phyloP scores from a whole-genome alignment of 2,329 filamentous ascomycete species.

The Xylaria sp. region DNA sequence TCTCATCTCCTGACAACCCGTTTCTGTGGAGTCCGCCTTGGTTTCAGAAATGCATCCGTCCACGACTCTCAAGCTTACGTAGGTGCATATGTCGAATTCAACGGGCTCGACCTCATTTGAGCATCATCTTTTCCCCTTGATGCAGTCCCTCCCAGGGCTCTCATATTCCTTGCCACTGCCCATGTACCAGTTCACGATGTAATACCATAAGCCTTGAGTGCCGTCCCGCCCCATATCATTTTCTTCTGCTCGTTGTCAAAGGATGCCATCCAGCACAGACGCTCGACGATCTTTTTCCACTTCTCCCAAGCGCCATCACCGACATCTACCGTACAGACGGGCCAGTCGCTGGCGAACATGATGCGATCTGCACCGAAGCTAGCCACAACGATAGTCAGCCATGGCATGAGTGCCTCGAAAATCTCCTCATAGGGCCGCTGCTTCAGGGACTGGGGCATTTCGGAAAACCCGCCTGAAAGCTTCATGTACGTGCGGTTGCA shows the following conservation, averaged over 20 bases:
- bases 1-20: neutral
- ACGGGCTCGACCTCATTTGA: neutral
- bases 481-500: conserved; percentile 83
- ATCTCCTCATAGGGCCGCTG: conserved; percentile 64
- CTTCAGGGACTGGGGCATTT: conserved; percentile 72
- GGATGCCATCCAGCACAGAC: conserved; percentile 71
- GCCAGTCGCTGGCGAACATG: conserved; percentile 96
- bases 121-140: neutral
- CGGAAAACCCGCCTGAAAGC: conserved; percentile 86
- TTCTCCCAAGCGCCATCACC: conserved; percentile 73
- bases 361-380: conserved; percentile 77
- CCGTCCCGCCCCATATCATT: conserved; percentile 78
- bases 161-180: neutral
- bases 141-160: neutral
- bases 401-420: conserved; percentile 73
- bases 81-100: neutral
- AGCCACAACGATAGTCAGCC: conserved; percentile 77
- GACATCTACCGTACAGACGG: conserved; percentile 79
- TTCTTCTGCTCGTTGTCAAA: conserved; percentile 70
- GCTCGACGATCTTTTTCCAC: conserved; percentile 79
- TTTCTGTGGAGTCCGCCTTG: neutral
- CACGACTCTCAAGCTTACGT: neutral
- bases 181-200: conserved; percentile 33
- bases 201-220: conserved; percentile 75
- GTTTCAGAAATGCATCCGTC: neutral